phyloP scores from a whole-genome alignment of 2,329 filamentous ascomycete species.

The Chaetomiaceae sp. region DNA sequence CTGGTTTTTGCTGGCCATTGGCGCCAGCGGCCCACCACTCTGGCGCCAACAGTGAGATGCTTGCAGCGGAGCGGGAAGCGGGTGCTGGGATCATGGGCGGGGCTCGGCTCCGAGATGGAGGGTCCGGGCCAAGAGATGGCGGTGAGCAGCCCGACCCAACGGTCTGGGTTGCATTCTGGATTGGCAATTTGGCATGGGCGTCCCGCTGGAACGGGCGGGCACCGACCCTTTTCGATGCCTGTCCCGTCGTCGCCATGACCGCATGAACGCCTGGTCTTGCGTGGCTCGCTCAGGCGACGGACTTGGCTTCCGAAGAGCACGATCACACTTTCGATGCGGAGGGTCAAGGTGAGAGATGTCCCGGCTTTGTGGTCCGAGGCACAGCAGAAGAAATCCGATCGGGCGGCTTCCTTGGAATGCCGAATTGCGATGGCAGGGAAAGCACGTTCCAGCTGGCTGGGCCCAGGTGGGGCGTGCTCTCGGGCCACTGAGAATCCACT shows the following conservation, averaged over 20 bases:
- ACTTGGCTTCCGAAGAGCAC: too few species aligned
- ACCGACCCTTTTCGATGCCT: too few species aligned
- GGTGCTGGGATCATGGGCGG: slow-evolving; percentile 5
- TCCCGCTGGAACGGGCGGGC: background rate
- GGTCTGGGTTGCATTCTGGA: slow-evolving; percentile 23
- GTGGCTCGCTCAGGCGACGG: too few species aligned
- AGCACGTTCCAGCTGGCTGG: slow-evolving; percentile 11
- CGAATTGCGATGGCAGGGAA: slow-evolving; percentile 9
- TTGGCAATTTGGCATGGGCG: slow-evolving; percentile 15
- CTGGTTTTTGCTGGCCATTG: slow-evolving; percentile 12
- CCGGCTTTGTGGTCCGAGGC: too few species aligned
- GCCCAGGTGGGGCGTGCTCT: background rate
- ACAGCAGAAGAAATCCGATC: background rate
- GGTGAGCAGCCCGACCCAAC: slow-evolving; percentile 21
- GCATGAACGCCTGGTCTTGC: too few species aligned
- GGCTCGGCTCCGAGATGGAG: background rate
- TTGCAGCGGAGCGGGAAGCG: slow-evolving; percentile 10
- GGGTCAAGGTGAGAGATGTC: too few species aligned
- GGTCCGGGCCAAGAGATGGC: slow-evolving; percentile 9
- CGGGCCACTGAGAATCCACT: background rate
- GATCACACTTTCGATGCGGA: too few species aligned
- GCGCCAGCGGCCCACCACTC: slow-evolving; percentile 4
- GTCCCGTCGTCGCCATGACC: background rate
- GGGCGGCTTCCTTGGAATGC: slow-evolving; percentile 3
- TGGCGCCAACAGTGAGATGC: background rate